Evolutionary conservation across 2,329 filamentous ascomycete species (phyloP), one percentile per base, ranked within the genome.

Genomic region (Berkeleyomyces rouxiae): DNA sequence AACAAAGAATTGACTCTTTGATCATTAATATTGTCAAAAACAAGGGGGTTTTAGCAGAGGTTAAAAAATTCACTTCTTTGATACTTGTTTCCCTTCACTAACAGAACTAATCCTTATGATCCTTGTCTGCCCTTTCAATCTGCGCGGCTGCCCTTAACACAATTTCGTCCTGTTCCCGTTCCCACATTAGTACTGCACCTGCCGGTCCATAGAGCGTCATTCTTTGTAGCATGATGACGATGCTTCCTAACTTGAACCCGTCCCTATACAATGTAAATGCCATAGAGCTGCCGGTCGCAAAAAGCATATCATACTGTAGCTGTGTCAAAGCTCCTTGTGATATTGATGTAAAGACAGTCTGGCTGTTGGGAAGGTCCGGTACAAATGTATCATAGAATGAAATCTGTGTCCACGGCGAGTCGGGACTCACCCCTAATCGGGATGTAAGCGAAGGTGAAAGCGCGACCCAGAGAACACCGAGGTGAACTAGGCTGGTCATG

Each of bases 261-360:
- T 60, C 61, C 3, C 60, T 40, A 47, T 62, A 61, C 33, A 62
- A 7, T 6, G 40, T 47, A 51, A 62, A 65, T 1, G 51, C 58
- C 13, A 65, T 11, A 7, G 63, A 57, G 11, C 63, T 66, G 7
- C 44, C 44, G 3, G 60, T 58, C 0, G 66, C 66, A 57, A 66
- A 67, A 62, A 67, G 68, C 51, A 68, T 33, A 13, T 70, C 68
- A 59, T 67, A 70, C 58, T 69, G 67, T 46, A 69, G 57, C 6
- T 68, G 31, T 3, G 63, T 57, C 51, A 67, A 23, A 0, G 37
- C 37, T 0, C 66, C 68, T 16, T 63, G 61, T 6, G 67, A 62
- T 10, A 68, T 1, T 2, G 62, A 65, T 2, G 40, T 37, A 6
- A 63, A n/a, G 16, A 61, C n/a, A 23, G 51, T 9, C n/a, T 64